Percentiles rank a stretch among this genome's conserved stretches.
Conservation (phyloP, 1,284 basidiomycete genomes). For the Wallemia hederae region DNA sequence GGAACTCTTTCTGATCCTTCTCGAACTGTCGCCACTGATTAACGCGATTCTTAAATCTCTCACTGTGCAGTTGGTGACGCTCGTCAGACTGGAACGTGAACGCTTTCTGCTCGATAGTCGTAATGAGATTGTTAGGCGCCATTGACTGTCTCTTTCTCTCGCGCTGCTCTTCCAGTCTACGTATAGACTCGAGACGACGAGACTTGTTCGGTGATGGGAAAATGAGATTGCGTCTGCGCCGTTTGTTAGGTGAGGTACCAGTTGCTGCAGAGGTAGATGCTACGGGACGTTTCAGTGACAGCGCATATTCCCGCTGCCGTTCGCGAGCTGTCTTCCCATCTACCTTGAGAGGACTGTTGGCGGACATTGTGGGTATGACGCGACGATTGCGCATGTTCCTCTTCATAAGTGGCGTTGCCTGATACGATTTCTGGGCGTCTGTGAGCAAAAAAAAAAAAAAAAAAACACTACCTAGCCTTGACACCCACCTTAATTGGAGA, state of each 20-base stretch:
- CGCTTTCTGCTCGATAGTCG: neutral
- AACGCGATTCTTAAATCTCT: neutral
- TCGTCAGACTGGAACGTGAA: neutral
- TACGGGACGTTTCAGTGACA: neutral
- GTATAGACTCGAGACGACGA: neutral
- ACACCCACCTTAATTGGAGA: neutral
- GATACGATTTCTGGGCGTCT: neutral
- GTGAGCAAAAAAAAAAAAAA: neutral
- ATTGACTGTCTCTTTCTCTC: neutral
- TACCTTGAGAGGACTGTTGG: neutral
- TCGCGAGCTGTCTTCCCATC: neutral
- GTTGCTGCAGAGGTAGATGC: neutral
- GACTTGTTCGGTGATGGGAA: neutral
- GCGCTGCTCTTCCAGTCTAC: neutral
- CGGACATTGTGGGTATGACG: neutral
- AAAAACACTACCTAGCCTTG: too few species aligned
- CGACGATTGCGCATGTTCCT: neutral
- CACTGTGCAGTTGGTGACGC: neutral
- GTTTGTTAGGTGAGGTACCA: neutral
- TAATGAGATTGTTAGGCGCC: neutral
- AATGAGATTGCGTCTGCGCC: neutral
- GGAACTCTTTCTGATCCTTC: neutral
- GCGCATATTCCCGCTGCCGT: neutral
- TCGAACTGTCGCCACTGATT: neutral
- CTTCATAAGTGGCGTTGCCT: neutral